phyloP scores from a whole-genome alignment of 345 rosid genomes.

The Balakata baccata region DNA sequence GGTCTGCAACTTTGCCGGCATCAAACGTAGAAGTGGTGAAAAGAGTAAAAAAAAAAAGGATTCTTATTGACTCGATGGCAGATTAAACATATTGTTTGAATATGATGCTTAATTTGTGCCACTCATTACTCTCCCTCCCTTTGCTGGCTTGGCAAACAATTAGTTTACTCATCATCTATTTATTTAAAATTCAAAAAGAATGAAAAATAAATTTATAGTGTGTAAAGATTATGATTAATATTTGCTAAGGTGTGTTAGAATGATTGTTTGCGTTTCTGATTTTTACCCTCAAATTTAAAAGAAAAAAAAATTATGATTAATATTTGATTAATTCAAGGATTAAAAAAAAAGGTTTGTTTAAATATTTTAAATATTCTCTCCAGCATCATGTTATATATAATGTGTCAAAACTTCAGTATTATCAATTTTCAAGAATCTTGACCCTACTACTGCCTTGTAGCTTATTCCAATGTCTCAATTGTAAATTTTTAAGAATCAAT shows the following conservation, averaged over 20 bases:
- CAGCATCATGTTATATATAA: no score
- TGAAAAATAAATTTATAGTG: not conserved
- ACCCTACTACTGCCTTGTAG: no score
- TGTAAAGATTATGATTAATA: not conserved
- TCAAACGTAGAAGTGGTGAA: not conserved
- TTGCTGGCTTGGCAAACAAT: not conserved
- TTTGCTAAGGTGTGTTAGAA: no score
- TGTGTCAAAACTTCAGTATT: no score
- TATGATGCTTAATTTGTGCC: not conserved
- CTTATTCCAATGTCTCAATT: no score
- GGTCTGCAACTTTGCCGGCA: slow-evolving; percentile 11
- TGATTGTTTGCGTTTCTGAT: no score
- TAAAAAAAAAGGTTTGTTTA: no score
- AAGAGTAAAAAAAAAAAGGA: not conserved
- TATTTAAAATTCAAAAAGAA: not conserved
- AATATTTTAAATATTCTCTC: not conserved
- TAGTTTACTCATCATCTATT: not conserved
- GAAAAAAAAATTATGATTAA: not conserved
- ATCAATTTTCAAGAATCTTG: no score
- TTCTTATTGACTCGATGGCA: not conserved
- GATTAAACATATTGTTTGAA: slow-evolving; percentile 1
- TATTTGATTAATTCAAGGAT: no score
- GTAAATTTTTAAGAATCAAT: no score
- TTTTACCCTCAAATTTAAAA: no score
- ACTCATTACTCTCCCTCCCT: not conserved